Evolutionary conservation across 805 yeast species (phyloP).

Genomic region (Starmerella bombicola): DNA sequence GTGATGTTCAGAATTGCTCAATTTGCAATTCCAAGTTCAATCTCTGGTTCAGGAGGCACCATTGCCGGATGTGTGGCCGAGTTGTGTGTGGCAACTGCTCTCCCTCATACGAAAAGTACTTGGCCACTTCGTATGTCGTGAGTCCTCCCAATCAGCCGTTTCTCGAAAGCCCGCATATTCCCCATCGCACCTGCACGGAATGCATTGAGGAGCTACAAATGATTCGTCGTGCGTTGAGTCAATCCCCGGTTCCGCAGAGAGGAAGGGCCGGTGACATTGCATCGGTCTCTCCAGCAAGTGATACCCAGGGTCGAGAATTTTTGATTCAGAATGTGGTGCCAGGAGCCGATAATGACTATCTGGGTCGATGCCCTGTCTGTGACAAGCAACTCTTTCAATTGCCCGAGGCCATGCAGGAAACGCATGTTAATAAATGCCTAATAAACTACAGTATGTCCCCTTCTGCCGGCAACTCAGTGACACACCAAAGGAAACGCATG

Average conservation of each 20-base stretch:
- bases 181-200: constrained; percentile 62
- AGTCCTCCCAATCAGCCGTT: constrained; percentile 39
- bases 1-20: constrained; percentile 39
- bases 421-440: constrained; percentile 63
- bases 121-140: constrained; percentile 48
- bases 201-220: constrained; percentile 53
- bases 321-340: constrained; percentile 22
- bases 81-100: constrained; percentile 68
- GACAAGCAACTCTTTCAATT: constrained; percentile 24
- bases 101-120: constrained; percentile 38
- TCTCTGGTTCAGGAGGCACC: constrained; percentile 63
- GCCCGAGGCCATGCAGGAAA: constrained; percentile 36
- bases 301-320: constrained; percentile 10
- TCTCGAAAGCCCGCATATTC: constrained; percentile 40
- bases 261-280: background rate
- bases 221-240: constrained; percentile 34
- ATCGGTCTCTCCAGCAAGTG: constrained; percentile 1
- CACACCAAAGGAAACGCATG: constrained; percentile 58
- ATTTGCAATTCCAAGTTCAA: constrained; percentile 44
- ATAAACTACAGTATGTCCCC: constrained; percentile 33
- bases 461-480: background rate
- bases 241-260: constrained; percentile 7
- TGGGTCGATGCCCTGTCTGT: constrained; percentile 32
- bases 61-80: constrained; percentile 63
- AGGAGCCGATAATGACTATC: constrained; percentile 25